phyloP scores from a whole-genome alignment of 495 filamentous ascomycete species.

The Hyphodiscus hymeniophilus region DNA sequence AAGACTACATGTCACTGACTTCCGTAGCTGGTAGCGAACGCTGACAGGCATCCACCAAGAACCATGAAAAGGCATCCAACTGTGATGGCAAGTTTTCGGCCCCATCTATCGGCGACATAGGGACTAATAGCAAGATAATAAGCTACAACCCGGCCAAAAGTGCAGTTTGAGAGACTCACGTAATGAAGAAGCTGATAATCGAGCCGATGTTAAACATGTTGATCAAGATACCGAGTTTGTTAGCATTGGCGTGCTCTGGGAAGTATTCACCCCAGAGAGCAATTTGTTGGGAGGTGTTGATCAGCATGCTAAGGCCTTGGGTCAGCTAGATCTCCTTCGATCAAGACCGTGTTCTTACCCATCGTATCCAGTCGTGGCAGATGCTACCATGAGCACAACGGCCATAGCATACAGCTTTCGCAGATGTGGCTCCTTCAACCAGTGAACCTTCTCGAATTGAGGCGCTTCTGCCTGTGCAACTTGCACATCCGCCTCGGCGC shows the following conservation, averaged over 20 bases:
- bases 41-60: conserved; percentile 38
- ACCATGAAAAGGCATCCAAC: conserved; percentile 46
- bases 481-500: too few relatives aligned
- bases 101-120: conserved; percentile 34
- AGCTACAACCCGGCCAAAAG: too few relatives aligned
- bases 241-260: conserved; percentile 23
- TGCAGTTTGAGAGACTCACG: conserved; percentile 18
- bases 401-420: conserved; percentile 28
- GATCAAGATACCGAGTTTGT: conserved; percentile 25
- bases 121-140: conserved; percentile 24
- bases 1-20: conserved; percentile 4
- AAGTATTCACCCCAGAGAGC: conserved; percentile 21
- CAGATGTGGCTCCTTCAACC: conserved; percentile 28
- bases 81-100: conserved; percentile 43
- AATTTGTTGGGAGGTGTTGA: conserved; percentile 22
- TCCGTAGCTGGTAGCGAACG: conserved; percentile 30
- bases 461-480: conserved; percentile 39
- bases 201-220: conserved; percentile 34
- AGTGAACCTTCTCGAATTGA: conserved; percentile 36
- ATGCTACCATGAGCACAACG: conserved; percentile 23
- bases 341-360: conserved; percentile 16
- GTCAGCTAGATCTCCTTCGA: too few relatives aligned
- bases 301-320: conserved; percentile 22
- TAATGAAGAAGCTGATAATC: conserved; percentile 40
- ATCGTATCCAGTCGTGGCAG: conserved; percentile 28